Evolutionary conservation across 805 yeast species (phyloP), one percentile per base, ranked within the genome.

Genomic region (Candida silvatica): DNA sequence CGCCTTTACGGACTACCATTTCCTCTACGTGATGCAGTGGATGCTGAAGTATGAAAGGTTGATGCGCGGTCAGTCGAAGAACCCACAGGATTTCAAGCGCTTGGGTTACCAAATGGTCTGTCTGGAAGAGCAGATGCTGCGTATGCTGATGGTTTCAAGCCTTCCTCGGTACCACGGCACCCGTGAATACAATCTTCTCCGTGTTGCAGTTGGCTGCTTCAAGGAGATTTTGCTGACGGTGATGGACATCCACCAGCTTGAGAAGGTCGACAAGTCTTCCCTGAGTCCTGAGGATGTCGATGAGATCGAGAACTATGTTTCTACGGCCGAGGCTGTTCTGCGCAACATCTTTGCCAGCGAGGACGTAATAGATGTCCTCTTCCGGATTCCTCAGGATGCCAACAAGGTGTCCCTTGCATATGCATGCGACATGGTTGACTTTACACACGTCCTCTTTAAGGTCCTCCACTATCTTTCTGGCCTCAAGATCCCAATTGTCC

Each of bases 341-440:
- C 44, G 84, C 30, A 69, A 77, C 29, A 59, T 90, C n/a, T 86
- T 90, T 46, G 73, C 80, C 38, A 79, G 76, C 35, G 77, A 75
- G 34, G 67, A 62, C 17, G 71, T 74, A 35, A 56, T 85, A 19
- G 74, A 70, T 30, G 50, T 74, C 25, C 49, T 90, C 4, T 63
- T 74, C 2, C 59, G 57, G 14, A 54, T 86, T 22, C 85, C 95
- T 0, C 72, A 72, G 37, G 64, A 71, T 11, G 83, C 90, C 0
- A 58, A 69, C 20, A 74, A 69, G 39, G 75, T 78, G 42, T 74
- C 94, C 0, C 68, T 80, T 2, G 69, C 67, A 5, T 82, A 71
- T 48, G 68, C 81, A 20, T 66, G 64, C 29, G 74, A 74, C 17
- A 63, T 76, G 37, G 67, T 86, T 9, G 80, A 82, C 24, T 64